Percentiles rank a stretch among this genome's conserved stretches.
These are phyloP conservation scores for Achlya hypogyna DNA, from an alignment of 352 stramenopile genomes.

Conservation along the genomic window DNA sequence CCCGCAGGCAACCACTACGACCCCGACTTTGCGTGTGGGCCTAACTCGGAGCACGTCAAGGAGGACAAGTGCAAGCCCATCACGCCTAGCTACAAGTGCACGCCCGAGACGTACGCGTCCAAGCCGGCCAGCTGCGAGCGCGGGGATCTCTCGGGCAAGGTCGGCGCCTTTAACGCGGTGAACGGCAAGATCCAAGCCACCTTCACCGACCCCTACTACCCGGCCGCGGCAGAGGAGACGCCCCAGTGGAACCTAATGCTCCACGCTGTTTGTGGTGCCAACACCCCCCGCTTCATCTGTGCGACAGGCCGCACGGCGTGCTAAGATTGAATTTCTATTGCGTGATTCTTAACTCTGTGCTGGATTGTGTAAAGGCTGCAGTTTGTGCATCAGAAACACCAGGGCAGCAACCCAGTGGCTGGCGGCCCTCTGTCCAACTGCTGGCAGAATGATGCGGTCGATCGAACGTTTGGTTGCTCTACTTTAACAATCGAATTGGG, in stretches of 20 bases:
- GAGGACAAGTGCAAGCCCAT: constrained; percentile 32
- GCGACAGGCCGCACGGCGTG: constrained; percentile 18
- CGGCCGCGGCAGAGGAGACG: constrained; percentile 28
- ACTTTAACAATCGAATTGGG: too few species aligned
- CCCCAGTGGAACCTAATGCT: constrained; percentile 44
- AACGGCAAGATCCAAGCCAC: constrained; percentile 22
- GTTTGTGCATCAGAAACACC: too few species aligned
- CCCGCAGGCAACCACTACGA: constrained; percentile 51
- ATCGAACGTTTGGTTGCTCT: too few species aligned
- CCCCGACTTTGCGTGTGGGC: constrained; percentile 38
- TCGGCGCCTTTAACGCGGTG: constrained; percentile 31
- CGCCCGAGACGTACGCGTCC: constrained; percentile 25
- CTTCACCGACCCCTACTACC: constrained; percentile 36
- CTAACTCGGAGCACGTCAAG: constrained; percentile 38
- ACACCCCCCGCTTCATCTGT: constrained; percentile 37
- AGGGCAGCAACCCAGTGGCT: too few species aligned
- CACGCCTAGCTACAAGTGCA: constrained; percentile 36
- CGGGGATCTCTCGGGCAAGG: constrained; percentile 44
- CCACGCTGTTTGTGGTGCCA: constrained; percentile 42
- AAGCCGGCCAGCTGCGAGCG: constrained; percentile 43
- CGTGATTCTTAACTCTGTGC: neutral
- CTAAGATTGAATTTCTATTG: neutral
- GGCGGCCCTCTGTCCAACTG: too few species aligned
- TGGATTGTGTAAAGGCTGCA: neutral
- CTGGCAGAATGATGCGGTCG: too few species aligned